Conservation (phyloP, 1,284 basidiomycete species). For the Apiotrichum laibachii region DNA sequence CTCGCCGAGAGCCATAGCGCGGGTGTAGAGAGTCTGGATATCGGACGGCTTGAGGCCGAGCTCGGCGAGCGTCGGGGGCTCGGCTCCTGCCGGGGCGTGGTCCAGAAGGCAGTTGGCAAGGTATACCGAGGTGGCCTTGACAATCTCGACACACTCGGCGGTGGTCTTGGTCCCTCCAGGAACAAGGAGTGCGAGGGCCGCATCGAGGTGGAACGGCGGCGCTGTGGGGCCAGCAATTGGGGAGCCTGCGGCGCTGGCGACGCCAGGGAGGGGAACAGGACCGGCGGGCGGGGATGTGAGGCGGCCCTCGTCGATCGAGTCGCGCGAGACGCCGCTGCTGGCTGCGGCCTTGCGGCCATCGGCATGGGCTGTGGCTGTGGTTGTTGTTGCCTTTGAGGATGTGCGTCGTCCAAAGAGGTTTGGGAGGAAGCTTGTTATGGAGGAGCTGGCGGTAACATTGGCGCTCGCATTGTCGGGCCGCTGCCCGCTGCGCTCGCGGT, state of each 20-base stretch:
- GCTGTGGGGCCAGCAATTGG: not conserved
- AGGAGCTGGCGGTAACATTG: constrained; percentile 8
- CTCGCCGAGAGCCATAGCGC: constrained; percentile 30
- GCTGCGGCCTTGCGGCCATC: constrained; percentile 15
- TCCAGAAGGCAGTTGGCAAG: constrained; percentile 31
- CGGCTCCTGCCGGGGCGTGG: constrained; percentile 3
- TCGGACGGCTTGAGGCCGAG: constrained; percentile 20
- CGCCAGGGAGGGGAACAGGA: constrained; percentile 4
- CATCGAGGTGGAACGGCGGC: constrained; percentile 34
- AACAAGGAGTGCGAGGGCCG: constrained; percentile 36
- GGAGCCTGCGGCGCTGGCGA: not conserved
- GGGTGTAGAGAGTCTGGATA: constrained; percentile 30
- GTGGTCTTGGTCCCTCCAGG: constrained; percentile 23
- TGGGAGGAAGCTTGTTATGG: constrained; percentile 24
- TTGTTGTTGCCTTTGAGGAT: constrained; percentile 13
- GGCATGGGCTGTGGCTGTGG: constrained; percentile 10
- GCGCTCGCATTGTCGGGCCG: constrained; percentile 22
- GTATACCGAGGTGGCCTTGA: constrained; percentile 38
- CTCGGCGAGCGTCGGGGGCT: constrained; percentile 11
- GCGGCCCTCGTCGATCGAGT: constrained; percentile 16
- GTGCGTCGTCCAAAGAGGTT: constrained; percentile 30
- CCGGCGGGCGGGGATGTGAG: constrained; percentile 12
- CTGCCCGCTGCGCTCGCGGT: constrained; percentile 24
- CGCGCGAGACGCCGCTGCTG: constrained; percentile 15
- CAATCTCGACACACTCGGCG: constrained; percentile 30